phyloP scores from a whole-genome alignment of 805 yeast genomes.

The Saccharomyces mikatae region DNA sequence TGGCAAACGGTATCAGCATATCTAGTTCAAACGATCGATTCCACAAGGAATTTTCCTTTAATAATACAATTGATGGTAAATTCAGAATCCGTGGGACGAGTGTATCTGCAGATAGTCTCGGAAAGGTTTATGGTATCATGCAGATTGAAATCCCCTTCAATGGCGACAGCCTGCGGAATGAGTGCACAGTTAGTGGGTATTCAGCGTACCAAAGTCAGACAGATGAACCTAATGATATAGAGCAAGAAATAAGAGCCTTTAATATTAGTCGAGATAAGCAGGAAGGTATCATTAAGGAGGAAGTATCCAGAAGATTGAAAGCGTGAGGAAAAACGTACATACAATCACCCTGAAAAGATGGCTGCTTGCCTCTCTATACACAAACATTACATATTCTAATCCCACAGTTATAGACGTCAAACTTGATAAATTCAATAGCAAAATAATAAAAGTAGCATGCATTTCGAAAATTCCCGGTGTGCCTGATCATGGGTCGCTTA shows the following conservation, averaged over 20 bases:
- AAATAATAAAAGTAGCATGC: neutral
- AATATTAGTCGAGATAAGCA: neutral
- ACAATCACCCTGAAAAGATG: neutral
- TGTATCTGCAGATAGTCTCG: neutral
- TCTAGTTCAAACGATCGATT: constrained; percentile 14
- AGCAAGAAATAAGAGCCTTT: neutral
- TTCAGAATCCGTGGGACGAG: neutral
- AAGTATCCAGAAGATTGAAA: neutral
- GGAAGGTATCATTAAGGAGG: neutral
- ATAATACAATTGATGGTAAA: constrained; percentile 10
- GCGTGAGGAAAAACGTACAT: neutral
- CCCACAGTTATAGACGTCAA: neutral
- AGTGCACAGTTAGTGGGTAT: neutral
- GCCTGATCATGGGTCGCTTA: neutral
- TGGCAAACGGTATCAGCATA: constrained; percentile 17
- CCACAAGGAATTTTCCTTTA: constrained; percentile 15
- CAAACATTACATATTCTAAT: neutral
- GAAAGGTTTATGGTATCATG: neutral
- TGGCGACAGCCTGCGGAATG: neutral
- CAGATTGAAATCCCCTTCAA: neutral
- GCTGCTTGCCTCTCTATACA: neutral
- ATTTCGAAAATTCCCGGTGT: neutral
- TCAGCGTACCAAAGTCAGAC: neutral
- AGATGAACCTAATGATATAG: neutral
- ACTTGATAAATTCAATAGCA: neutral